Base-by-base conservation (phyloP, 2,329 filamentous ascomycete species). In the Colletotrichum godetiae region DNA sequence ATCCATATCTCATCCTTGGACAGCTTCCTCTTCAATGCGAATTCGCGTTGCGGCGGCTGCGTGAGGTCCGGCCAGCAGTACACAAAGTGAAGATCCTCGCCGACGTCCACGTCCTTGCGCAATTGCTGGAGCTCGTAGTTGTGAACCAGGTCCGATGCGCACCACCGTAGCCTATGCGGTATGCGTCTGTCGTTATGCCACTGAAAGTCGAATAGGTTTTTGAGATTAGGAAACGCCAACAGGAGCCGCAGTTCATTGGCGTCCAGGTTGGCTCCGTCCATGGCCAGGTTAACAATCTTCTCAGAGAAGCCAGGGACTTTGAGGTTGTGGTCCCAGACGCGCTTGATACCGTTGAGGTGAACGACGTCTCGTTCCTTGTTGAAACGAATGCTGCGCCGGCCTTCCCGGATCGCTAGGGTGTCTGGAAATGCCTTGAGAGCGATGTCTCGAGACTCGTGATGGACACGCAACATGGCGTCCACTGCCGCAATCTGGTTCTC, bases 361-460 rank as follows among this genome's bases (percentile, higher is more conserved):
- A 82, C 62, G 0, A 85, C 70, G 46, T 85, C 84, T 0, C 75
- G 75, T 0, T 80, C 67, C 4, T 76, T 74, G 61, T 82, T 80
- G 65, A 81, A 84, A 8, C 73, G 73, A 7, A 84, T 72, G 1
- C 76, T 67, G 2, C 78, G 78, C 4, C 79, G 76, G 7, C 76
- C 77, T 5, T 75, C 62, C 4, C 80, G 76, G 1, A 85, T 77
- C 33, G 42, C 61, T 27, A 85, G 73, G 13, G 78, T 73, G 29
- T 85, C 75, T 0, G 84, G 84, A 11, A 80, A 81, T 3, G 69
- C 75, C 8, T 75, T 77, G 52, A 79, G 71, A 5, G 78, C 83
- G 4, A 83, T 67, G 15, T 69, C 75, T 31, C 84, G 83, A n/a
- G 81, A 82, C 73, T 84, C 82, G 8, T 77, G 75, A 49, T 83